A percentile compares a stretch with the other conserved stretches of the same genome.
These are phyloP conservation scores for Talaromyces sp. DNA, from an alignment of 2,329 filamentous ascomycete species.

Conservation along the genomic window DNA sequence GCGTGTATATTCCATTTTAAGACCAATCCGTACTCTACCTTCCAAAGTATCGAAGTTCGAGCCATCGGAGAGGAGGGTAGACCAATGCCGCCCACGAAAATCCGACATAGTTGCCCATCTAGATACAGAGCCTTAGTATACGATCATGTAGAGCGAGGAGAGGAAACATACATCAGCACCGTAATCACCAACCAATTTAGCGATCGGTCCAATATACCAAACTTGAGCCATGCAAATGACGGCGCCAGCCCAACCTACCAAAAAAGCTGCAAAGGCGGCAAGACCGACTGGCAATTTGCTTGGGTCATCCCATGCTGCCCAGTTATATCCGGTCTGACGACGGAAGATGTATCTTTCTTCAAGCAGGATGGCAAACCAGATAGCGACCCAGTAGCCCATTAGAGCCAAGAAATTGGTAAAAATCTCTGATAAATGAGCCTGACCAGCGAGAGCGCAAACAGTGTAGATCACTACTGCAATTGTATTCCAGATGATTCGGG, in stretches of 20 bases:
- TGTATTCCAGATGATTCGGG: constrained; percentile 63
- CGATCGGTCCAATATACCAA: constrained; percentile 65
- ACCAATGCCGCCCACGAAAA: constrained; percentile 58
- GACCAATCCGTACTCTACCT: constrained; percentile 32
- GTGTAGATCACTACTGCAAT: constrained; percentile 61
- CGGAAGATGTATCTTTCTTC: constrained; percentile 62
- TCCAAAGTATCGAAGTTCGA: constrained; percentile 51
- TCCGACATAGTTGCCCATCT: constrained; percentile 59
- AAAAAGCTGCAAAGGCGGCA: constrained; percentile 59
- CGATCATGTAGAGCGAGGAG: constrained; percentile 9
- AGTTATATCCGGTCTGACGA: constrained; percentile 52
- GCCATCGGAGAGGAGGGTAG: constrained; percentile 52
- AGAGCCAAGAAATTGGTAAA: constrained; percentile 67
- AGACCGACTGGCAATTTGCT: constrained; percentile 59
- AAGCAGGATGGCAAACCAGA: constrained; percentile 60
- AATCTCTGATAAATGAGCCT: constrained; percentile 58
- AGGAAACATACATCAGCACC: constrained; percentile 52
- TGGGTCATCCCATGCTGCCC: constrained; percentile 59
- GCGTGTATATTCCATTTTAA: not conserved
- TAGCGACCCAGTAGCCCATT: constrained; percentile 68
- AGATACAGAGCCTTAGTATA: constrained; percentile 22
- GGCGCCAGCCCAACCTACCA: constrained; percentile 63
- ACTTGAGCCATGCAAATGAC: constrained; percentile 67
- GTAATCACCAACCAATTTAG: constrained; percentile 54
- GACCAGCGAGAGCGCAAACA: constrained; percentile 62